Evolutionary conservation across 495 filamentous ascomycete species (phyloP), one percentile per base, ranked within the genome.

Genomic region (Trypethelium eluteriae): DNA sequence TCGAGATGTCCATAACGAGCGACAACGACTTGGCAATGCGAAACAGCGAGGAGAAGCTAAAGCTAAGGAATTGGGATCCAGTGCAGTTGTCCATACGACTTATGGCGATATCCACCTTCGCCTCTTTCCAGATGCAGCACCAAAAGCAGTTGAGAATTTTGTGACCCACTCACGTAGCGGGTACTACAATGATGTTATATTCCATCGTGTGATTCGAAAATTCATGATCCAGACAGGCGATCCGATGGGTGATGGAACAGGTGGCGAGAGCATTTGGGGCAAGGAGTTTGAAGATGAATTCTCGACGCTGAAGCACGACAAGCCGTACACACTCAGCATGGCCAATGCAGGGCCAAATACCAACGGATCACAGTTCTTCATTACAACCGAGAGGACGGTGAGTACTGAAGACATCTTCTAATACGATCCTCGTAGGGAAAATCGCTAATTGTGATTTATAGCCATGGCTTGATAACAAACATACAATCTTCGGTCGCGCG

Each of bases 141-240:
- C 94, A 39, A 92, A 92, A 72, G 88, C 94, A 0, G 94, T 99
- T n/a, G 95, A 99, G 80, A 99, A 99, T 77, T 99, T 99, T 74
- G 90, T 92, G 62, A 95, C 92, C 0, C 94, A 98, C 68, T 83
- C 91, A 2, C 88, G 87, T 64, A 85, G 84, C 63, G 91, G 91
- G 2, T 98, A 98, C 77, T 99, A 98, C 80, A 96, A 98, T 77
- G 89, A 90, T 75, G 92, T 92, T 12, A 93, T 96, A 69, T 99
- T 99, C 82, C 94, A 99, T 76, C 88, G 94, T 18, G 89, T 99
- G 6, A 97, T 99, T 73, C 86, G 88, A 67, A 98, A 98, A 74
- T 99, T 99, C 79, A 99, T 99, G 94, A 96, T 99, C 66, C 85
- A 88, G 73, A 85, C 92, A 62, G 94, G 94, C 46, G 94, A 99